These are phyloP conservation scores for Dovyalis caffra DNA, from an alignment of 345 rosid genomes.

Conservation along the genomic window DNA sequence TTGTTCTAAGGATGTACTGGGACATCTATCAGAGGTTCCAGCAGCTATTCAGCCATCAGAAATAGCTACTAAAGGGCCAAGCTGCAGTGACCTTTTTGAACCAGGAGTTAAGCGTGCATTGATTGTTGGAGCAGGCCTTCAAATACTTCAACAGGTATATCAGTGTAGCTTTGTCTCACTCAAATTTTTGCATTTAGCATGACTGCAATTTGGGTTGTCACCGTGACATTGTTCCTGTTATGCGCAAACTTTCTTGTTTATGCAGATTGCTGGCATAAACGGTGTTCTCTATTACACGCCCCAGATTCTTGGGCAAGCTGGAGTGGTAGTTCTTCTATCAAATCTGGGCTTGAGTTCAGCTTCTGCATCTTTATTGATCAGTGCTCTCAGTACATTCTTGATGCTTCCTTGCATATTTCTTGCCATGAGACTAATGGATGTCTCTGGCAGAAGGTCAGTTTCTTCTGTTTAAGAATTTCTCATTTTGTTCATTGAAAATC, in stretches of 20 bases:
- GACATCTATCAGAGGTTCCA: constrained; percentile 3
- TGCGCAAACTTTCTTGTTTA: background rate
- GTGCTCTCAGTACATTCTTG: constrained; percentile 26
- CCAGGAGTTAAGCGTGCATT: constrained; percentile 47
- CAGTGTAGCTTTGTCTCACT: too few relatives aligned
- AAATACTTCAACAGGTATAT: constrained; percentile 41
- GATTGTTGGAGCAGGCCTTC: constrained; percentile 41
- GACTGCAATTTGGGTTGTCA: background rate
- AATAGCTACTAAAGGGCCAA: constrained; percentile 14
- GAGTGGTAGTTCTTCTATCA: constrained; percentile 39
- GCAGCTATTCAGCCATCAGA: constrained; percentile 1
- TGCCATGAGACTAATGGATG: constrained; percentile 45
- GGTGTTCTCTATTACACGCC: constrained; percentile 46
- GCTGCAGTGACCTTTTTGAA: constrained; percentile 30
- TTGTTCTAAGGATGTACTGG: constrained; percentile 10
- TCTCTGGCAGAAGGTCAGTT: constrained; percentile 42
- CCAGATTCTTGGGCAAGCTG: constrained; percentile 45
- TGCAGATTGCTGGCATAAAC: constrained; percentile 42
- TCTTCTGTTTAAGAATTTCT: background rate
- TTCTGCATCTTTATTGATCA: constrained; percentile 39
- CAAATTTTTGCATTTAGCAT: too few relatives aligned
- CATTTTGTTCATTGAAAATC: background rate
- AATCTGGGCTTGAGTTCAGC: constrained; percentile 31
- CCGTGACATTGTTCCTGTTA: background rate
- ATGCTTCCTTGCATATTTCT: constrained; percentile 41